Percentiles rank a stretch among this genome's conserved stretches.
phyloP scores from a whole-genome alignment of 208 protist species.

The Trypanosoma congolense region DNA sequence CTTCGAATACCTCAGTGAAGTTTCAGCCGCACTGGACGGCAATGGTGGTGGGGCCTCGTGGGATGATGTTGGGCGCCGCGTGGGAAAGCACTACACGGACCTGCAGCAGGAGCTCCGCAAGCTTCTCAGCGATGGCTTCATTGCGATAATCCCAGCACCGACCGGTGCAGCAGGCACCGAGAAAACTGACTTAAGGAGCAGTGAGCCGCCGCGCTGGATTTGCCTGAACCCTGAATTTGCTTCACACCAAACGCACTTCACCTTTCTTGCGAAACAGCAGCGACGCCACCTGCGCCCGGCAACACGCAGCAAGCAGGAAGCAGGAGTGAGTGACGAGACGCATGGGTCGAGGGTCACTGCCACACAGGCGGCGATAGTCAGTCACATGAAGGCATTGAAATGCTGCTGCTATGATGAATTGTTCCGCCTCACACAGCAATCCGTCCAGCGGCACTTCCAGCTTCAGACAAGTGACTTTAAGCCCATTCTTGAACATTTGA shows the following conservation, averaged over 20 bases:
- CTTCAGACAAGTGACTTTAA: slow-evolving; percentile 41
- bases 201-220: neutral
- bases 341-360: slow-evolving; percentile 14
- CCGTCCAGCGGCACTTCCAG: slow-evolving; percentile 24
- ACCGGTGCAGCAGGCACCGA: slow-evolving; percentile 22
- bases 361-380: slow-evolving; percentile 27
- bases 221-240: neutral
- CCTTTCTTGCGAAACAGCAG: neutral
- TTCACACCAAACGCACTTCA: neutral
- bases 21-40: neutral
- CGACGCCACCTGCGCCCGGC: slow-evolving; percentile 2
- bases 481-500: slow-evolving; percentile 39
- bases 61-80: neutral
- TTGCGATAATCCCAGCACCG: neutral
- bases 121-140: slow-evolving; percentile 13
- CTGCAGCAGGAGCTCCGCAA: slow-evolving; percentile 15
- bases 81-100: slow-evolving; percentile 2
- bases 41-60: neutral
- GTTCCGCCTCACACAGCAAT: slow-evolving; percentile 25
- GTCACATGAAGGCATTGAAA: slow-evolving; percentile 38
- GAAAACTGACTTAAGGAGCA: slow-evolving; percentile 5
- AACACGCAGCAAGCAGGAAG: slow-evolving; percentile 3
- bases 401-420: slow-evolving; percentile 35
- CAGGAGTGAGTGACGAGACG: slow-evolving; percentile 10
- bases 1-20: slow-evolving; percentile 8